Evolutionary conservation across 371 early-diverging fungal genomes (phyloP), one percentile per base, ranked within the genome.

Genomic region (Mucor piriformis): DNA sequence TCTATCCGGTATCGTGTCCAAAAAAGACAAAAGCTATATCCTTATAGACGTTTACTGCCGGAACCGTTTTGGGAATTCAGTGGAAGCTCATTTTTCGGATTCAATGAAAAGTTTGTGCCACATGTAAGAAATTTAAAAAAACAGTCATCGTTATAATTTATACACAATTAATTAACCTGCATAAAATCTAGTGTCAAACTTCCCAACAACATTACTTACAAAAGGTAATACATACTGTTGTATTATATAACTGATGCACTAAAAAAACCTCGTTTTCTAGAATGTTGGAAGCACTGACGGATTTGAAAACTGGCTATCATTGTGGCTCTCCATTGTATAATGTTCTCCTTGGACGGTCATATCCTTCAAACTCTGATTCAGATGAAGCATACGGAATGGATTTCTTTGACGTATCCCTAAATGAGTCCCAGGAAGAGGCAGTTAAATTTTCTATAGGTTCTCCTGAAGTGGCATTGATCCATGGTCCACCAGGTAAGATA

Each of bases 401-500:
- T 12, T 85, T 85, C 34, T 79, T 83, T 54, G 85, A 92, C 61
- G 59, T 61, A 10, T 70, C 70, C 0, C 72, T 95, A 20, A 94
- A 95, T 66, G 73, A 67, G 1, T 86, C 88, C 1, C 94, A 95
- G 63, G 73, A 71, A 40, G 77, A 78, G 5, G 94, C 95, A 0
- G 89, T 94, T 1, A 52, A 59, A 23, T 79, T 86, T 54, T 83
- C 89, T 0, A 60, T 92, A 13, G 62, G 64, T 0, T 83, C 92
- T 0, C 63, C 77, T 25, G 81, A 89, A 11, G 64, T 94, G 1
- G 87, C 91, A 1, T 69, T 95, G 48, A 85, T 94, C 21, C 94
- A 94, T 64, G 93, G 94, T 20, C 94, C 93, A 37, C 93, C 93
- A 23, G 93, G 92, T 48, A 38, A 12, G 18, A 24, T 3, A 21